Evolutionary conservation across 176 grass and related monocot species (phyloP), one percentile per base, ranked within the genome.

Genomic region (Eleusine indica): DNA sequence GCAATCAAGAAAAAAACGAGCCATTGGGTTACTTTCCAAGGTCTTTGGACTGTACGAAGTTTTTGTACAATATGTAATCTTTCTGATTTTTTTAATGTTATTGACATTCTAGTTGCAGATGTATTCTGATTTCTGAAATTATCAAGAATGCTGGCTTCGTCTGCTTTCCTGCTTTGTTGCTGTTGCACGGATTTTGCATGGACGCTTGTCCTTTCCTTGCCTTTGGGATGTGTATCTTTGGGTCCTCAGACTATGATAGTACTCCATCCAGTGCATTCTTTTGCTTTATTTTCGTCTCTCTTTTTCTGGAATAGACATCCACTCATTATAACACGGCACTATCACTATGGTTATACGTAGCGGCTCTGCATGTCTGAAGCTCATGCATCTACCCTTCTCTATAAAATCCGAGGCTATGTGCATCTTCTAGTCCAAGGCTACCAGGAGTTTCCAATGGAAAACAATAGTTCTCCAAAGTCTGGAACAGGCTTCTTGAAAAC

Each of bases 401-500:
- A 86, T 94, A 89, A 87, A 89, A 84, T 76, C 71, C 15, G 44
- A 18, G 40, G 38, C 21, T 58, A 71, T 65, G 69, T 60, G 39
- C 64, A 77, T 67, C 42, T 39, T 70, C 76, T 62, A 89, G 53
- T 83, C 61, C 65, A 77, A 75, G 62, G 82, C 70, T 75, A 88
- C 85, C 64, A 66, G 65, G 64, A 76, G 60, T 73, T 86, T 71
- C 58, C 43, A 78, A 86, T 91, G 85, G 83, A 93, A 49, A 76
- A 47, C n/a, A 82, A 80, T 65, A 80, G 48, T 68, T 14, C 77
- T 69, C 30, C 79, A 48, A 93, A 97, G 80, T 83, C 89, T 51
- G 89, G 91, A 60, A 91, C 91, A 9, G 71, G 84, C 82, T 97
- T 93, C 76, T 85, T 91, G 57, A 97, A 90, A 85, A 97, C 94